Evolutionary conservation across 257 asterid species (phyloP).

Genomic region (Vinca minor): DNA sequence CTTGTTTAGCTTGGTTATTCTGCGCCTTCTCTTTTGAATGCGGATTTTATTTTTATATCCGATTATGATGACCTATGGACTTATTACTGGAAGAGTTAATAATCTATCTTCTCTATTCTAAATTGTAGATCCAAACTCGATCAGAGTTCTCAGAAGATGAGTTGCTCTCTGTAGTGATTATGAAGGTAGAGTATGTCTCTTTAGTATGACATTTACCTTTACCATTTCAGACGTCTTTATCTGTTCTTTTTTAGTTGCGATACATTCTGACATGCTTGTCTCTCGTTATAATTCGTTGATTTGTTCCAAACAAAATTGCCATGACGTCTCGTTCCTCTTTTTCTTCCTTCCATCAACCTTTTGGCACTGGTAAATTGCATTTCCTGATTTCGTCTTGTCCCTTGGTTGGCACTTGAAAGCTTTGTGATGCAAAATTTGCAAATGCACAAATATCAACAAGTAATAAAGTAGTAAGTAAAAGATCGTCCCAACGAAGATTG

Average conservation of each 20-base stretch:
- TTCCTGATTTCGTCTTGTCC: too few species aligned
- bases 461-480: too few species aligned
- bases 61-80: not conserved
- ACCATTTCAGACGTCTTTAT: not conserved
- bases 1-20: conserved; percentile 12
- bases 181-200: conserved; percentile 62
- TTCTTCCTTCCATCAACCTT: too few species aligned
- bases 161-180: conserved; percentile 77
- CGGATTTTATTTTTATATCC: not conserved
- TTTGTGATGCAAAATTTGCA: not conserved
- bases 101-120: conserved; percentile 9
- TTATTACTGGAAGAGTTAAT: not conserved
- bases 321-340: not conserved
- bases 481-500: too few species aligned
- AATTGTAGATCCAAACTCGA: conserved; percentile 65
- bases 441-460: too few species aligned
- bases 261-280: not conserved
- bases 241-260: not conserved
- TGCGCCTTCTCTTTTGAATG: conserved; percentile 7
- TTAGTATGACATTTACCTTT: conserved; percentile 12
- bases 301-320: not conserved
- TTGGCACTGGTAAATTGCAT: not conserved
- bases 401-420: not conserved
- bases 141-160: conserved; percentile 96
- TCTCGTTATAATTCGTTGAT: not conserved